phyloP scores from a whole-genome alignment of 1,139 yeast genomes.

The Yamadazyma blattariae region DNA sequence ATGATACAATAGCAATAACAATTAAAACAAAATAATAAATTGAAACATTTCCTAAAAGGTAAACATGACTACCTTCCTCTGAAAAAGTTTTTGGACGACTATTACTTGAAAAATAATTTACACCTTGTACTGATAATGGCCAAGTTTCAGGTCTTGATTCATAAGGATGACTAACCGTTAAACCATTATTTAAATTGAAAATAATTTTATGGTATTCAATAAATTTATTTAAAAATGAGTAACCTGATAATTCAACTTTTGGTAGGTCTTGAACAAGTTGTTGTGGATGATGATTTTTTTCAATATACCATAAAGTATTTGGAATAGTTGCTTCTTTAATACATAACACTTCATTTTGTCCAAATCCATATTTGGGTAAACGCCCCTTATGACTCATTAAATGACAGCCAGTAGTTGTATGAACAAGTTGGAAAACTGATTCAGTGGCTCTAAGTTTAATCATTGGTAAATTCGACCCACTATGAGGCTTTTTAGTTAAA shows the following conservation, averaged over 20 bases:
- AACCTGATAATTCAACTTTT: conserved; percentile 23
- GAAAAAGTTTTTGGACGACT: conserved; percentile 16
- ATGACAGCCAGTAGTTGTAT: conserved; percentile 58
- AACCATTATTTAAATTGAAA: conserved; percentile 25
- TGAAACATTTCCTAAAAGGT: conserved; percentile 35
- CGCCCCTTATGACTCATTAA: conserved; percentile 59
- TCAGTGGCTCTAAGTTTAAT: conserved; percentile 49
- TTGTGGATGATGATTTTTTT: conserved; percentile 55
- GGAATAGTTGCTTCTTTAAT: conserved; percentile 58
- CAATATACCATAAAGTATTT: conserved; percentile 65
- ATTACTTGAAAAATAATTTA: conserved; percentile 26
- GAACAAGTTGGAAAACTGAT: conserved; percentile 56
- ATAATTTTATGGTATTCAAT: conserved; percentile 36
- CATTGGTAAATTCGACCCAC: conserved; percentile 31
- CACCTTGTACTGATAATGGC: conserved; percentile 38
- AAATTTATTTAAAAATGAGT: conserved; percentile 28
- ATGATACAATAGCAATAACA: conserved; percentile 17
- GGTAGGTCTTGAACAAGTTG: conserved; percentile 24
- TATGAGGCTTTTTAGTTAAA: conserved; percentile 23
- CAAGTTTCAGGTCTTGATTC: conserved; percentile 35
- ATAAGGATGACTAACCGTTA: conserved; percentile 26
- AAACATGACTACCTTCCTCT: conserved; percentile 30
- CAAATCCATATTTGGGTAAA: conserved; percentile 68
- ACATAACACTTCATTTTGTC: conserved; percentile 77
- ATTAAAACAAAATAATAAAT: conserved; percentile 29